phyloP scores from a whole-genome alignment of 768 basidiomycete species.

The Cyclocybe aegerita region DNA sequence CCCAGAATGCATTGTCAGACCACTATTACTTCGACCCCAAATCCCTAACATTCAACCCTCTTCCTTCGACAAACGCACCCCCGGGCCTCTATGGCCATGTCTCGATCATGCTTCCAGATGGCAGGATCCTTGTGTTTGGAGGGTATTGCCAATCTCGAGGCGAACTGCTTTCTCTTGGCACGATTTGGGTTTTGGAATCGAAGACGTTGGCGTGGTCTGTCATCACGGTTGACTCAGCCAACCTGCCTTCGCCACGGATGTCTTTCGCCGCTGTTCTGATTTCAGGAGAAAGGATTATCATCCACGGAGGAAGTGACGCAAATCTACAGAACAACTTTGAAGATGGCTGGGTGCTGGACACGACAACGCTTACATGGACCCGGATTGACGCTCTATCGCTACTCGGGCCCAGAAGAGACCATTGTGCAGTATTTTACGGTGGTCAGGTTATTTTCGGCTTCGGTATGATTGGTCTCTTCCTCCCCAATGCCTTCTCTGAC shows the following conservation, averaged over 20 bases:
- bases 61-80: slow-evolving; percentile 59
- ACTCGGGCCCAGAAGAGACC: slow-evolving; percentile 68
- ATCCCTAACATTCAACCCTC: slow-evolving; percentile 46
- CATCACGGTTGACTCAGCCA: slow-evolving; percentile 33
- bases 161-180: slow-evolving; percentile 53
- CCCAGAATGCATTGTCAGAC: slow-evolving; percentile 58
- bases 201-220: slow-evolving; percentile 51
- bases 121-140: slow-evolving; percentile 71
- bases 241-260: slow-evolving; percentile 57
- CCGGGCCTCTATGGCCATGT: slow-evolving; percentile 72
- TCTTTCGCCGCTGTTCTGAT: slow-evolving; percentile 58
- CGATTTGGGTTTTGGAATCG: slow-evolving; percentile 65
- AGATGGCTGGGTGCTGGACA: slow-evolving; percentile 75
- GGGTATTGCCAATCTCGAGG: slow-evolving; percentile 56
- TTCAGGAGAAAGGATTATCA: slow-evolving; percentile 54
- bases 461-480: slow-evolving; percentile 46
- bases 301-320: slow-evolving; percentile 78
- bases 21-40: slow-evolving; percentile 62
- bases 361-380: slow-evolving; percentile 62
- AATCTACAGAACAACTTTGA: slow-evolving; percentile 48
- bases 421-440: slow-evolving; percentile 65
- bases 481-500: not conserved
- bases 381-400: slow-evolving; percentile 47
- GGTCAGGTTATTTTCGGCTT: slow-evolving; percentile 73
- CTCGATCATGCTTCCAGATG: slow-evolving; percentile 67